Evolutionary conservation across 164 flowering plant genomes (phyloP), one percentile per base, ranked within the genome.

Genomic region (Platanus orientalis): DNA sequence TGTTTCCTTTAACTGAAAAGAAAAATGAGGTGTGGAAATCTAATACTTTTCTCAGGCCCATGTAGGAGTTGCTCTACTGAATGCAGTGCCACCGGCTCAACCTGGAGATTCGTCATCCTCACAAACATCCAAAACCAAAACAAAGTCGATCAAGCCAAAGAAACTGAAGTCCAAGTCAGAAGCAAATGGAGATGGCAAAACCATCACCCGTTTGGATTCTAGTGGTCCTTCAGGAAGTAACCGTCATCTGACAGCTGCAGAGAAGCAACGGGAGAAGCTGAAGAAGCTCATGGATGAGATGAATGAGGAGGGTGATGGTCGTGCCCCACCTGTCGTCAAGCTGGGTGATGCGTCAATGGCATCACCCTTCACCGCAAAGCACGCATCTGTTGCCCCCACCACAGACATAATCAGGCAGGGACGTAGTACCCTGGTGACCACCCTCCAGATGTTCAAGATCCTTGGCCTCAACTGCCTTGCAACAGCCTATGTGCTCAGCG

Each of bases 261-360:
- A 93, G 65, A 62, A 73, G 76, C 92, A 87, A 65, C 76, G 81
- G 34, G 78, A 87, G 74, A 94, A 78, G 76, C 80, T 90, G 56
- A 84, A 85, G 83, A 84, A 86, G 73, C 36, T 90, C 34, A 82
- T 88, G 93, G 94, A 90, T 20, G 98, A 90, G 77, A 69, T 90
- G 64, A 86, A 90, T 62, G 98, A 93, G 63, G 96, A 83, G 23
- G 87, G 86, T 32, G 96, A 85, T 78, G 96, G 96, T 34, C 88
- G 88, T 19, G 45, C 83, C 16, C 80, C 95, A 40, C 96, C 97
- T 0, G 45, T 90, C 34, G 98, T 93, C 54, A 87, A 86, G 81
- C 94, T 93, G 26, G 98, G 97, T 26, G 98, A 93, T 75, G 98
- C 97, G 13, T 93, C 98, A 19, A 93, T 93, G 98, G 98, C 97